phyloP scores from a whole-genome alignment of 2,329 filamentous ascomycete genomes.

The Paraconiothyrium brasiliense region DNA sequence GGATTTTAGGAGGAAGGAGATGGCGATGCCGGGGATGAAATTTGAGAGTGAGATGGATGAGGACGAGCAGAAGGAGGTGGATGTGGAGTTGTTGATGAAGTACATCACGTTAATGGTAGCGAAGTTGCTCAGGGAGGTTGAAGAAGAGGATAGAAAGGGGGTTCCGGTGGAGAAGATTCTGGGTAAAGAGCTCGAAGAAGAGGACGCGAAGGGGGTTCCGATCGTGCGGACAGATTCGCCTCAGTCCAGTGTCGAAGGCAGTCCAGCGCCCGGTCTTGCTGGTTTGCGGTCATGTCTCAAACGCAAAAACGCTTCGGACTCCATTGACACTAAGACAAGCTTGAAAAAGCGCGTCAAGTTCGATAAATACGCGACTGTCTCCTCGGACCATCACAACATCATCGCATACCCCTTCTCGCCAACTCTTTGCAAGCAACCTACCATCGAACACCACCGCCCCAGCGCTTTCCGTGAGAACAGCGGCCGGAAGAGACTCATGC shows the following conservation, averaged over 20 bases:
- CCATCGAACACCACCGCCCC: neutral
- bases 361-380: neutral
- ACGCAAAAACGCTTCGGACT: neutral
- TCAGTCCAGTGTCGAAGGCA: neutral
- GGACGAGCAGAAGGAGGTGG: too few relatives aligned
- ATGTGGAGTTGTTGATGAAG: too few relatives aligned
- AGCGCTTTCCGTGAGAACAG: neutral
- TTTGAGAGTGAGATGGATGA: neutral
- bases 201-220: neutral
- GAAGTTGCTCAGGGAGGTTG: neutral
- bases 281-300: neutral
- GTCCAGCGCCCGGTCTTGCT: neutral
- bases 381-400: neutral
- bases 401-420: neutral
- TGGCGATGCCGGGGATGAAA: neutral
- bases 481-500: too few relatives aligned
- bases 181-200: neutral
- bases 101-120: neutral
- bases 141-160: neutral
- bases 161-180: neutral
- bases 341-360: neutral
- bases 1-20: neutral
- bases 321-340: neutral
- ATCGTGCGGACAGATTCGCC: neutral
- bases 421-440: neutral